Percentiles rank a stretch among this genome's conserved stretches.
phyloP scores from a whole-genome alignment of 768 basidiomycete species.

The Hericium erinaceus region DNA sequence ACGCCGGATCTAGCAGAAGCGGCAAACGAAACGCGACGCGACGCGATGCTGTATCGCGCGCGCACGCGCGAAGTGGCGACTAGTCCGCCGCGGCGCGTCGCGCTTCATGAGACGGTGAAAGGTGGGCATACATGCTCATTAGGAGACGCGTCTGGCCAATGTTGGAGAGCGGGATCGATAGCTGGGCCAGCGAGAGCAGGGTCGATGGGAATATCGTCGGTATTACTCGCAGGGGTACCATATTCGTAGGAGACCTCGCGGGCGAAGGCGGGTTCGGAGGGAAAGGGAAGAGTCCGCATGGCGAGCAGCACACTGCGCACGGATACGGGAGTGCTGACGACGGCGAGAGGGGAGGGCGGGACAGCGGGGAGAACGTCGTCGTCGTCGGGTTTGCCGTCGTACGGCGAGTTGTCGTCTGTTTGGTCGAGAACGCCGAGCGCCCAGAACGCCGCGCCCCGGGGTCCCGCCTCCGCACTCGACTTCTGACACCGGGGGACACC shows the following conservation, averaged over 20 bases:
- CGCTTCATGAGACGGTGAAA: background rate
- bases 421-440: conserved; percentile 6
- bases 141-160: conserved; percentile 13
- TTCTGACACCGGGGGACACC: background rate
- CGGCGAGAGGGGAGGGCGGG: too few species aligned
- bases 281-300: conserved; percentile 60
- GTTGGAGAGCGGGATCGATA: conserved; percentile 46
- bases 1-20: conserved; percentile 1
- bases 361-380: conserved; percentile 2
- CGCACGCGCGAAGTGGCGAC: conserved; percentile 17
- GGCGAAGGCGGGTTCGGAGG: conserved; percentile 35
- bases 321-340: too few species aligned
- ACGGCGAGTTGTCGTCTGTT: conserved; percentile 14
- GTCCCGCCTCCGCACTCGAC: conserved; percentile 1
- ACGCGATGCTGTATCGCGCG: conserved; percentile 42
- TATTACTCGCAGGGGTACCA: conserved; percentile 47
- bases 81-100: conserved; percentile 14
- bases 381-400: conserved; percentile 14
- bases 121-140: conserved; percentile 29
- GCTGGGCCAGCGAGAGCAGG: conserved; percentile 49
- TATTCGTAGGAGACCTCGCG: conserved; percentile 52
- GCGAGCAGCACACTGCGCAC: background rate
- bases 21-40: conserved; percentile 45
- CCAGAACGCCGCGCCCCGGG: conserved; percentile 4
- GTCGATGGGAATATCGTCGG: conserved; percentile 68